Base-by-base conservation (phyloP, 345 rosid genomes). In the Lepidium aucheri region DNA sequence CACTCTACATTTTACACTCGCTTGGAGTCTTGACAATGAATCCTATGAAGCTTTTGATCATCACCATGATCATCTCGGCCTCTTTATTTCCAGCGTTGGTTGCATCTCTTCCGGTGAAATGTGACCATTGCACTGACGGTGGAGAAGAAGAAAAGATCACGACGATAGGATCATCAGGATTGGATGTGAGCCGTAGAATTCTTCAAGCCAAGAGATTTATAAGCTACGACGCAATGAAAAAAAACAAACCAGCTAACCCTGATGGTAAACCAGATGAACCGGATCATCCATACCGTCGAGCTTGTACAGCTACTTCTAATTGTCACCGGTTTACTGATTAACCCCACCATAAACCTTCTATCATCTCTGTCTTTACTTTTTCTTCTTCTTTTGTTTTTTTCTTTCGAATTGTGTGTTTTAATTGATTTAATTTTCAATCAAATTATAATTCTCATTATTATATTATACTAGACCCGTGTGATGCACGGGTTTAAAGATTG, bases 281-380 rank as follows among this genome's bases (percentile, higher is more conserved):
- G 46, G 80, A 72, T 45, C 78, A 82, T 60, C 80, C 57, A 13
- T 80, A 77, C 36, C 55, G 7, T 1, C 78, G 83, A 16, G 72
- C 78, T 16, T 81, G 85, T 75, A 47, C 30, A 24, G 42, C 6
- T 17, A 20, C 63, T 56, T 74, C 77, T 1, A 51, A 33, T 52
- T 81, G 85, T 47, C 7, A 42, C 44, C 74, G 85, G 34, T 1
- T 1, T 22, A 73, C 78, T 2, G 6, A 62, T 33, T 62, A 62
- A 45, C 4, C 53, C 33, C 13, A 20, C 1, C 41, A 40, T 24
- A 41, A 57, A 36, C 26, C 33, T 1, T 17, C 9, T 20, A n/a
- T n/a, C 5, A 3, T 42, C 18, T 24, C 10, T 20, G 7, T 28
- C 32, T 5, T 28, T 28, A 6, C 7, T 36, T 2, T 12, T 7